Base-by-base conservation (phyloP, 805 yeast species). In the Jamesozyma lodderae region DNA sequence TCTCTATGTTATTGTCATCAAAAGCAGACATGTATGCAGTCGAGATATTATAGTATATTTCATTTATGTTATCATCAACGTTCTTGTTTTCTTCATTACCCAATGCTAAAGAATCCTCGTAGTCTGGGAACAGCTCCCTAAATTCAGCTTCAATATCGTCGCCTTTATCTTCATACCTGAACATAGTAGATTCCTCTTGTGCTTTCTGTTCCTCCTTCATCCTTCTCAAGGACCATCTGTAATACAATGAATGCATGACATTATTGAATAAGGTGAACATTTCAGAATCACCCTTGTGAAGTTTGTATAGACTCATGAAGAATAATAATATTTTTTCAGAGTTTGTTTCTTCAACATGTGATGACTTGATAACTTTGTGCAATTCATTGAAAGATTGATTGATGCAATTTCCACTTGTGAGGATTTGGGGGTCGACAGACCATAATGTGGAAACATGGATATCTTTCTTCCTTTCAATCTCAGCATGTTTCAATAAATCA, bases 141-240 rank as follows among this genome's bases (percentile, higher is more conserved):
- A 88, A 86, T 38, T 88, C 96, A n/a, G 71, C 76, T 45, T 86
- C 96, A 3, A 73, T 72, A 40, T 82, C 86, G 14, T 69, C 70
- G 2, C 74, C 73, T 2, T 75, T 73, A 44, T 79, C 86, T 20
- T 69, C 61, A 50, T 72, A 81, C 52, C 72, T 81, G 62, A 74
- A 88, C 27, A 85, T 64, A 14, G 80, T 76, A 1, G 75, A 73
- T 30, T 75, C 72, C 37, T 72, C 72, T 3, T 75, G 72, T 14
- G 69, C 77, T 29, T 72, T 73, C 47, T 83, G 79, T 15, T 82
- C 85, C 35, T 70, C 66, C 44, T 78, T 77, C 57, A 81, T 62
- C 41, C 80, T 66, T 45, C 92, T 73, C 39, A 82, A 60, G 1
- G 90, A 72, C 96, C 96, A 90, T 51, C 90, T 68, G 50, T 79